Conservation (phyloP, 2,329 filamentous ascomycete species). For the Tolypocladium guangdongense region DNA sequence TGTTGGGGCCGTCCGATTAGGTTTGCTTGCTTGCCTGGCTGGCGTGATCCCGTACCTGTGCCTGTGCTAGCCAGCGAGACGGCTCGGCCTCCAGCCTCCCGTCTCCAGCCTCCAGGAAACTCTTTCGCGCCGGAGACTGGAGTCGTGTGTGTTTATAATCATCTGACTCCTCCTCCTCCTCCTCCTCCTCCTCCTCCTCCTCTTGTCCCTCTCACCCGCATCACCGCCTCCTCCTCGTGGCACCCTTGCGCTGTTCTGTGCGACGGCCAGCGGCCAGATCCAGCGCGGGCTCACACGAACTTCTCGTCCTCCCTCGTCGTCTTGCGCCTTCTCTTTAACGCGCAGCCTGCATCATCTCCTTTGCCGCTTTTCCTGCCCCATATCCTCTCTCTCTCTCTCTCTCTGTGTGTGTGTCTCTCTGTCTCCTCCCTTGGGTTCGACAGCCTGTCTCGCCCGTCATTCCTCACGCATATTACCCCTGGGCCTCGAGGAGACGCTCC, state of each 20-base stretch:
- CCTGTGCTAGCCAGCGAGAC: not conserved
- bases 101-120: not conserved
- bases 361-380: not conserved
- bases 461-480: slow-evolving; percentile 21
- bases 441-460: slow-evolving; percentile 25
- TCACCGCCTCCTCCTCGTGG: slow-evolving; percentile 6
- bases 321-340: not conserved
- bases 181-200: not conserved
- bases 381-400: not conserved
- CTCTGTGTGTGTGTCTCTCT: not conserved
- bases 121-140: not conserved
- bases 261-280: not conserved
- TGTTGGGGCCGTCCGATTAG: not conserved
- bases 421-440: slow-evolving; percentile 5
- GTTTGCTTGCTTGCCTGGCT: not conserved
- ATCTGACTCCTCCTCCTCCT: not conserved
- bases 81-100: not conserved
- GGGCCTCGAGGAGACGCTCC: slow-evolving; percentile 11
- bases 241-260: slow-evolving; percentile 8
- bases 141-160: too few relatives aligned
- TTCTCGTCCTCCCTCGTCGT: not conserved
- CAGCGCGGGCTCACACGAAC: not conserved
- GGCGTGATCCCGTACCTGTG: not conserved
- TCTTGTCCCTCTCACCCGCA: not conserved
- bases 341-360: not conserved